Percentiles rank a stretch among this genome's conserved stretches.
phyloP scores from a whole-genome alignment of 176 grass and related monocot genomes.

The Saccharum officinarum region DNA sequence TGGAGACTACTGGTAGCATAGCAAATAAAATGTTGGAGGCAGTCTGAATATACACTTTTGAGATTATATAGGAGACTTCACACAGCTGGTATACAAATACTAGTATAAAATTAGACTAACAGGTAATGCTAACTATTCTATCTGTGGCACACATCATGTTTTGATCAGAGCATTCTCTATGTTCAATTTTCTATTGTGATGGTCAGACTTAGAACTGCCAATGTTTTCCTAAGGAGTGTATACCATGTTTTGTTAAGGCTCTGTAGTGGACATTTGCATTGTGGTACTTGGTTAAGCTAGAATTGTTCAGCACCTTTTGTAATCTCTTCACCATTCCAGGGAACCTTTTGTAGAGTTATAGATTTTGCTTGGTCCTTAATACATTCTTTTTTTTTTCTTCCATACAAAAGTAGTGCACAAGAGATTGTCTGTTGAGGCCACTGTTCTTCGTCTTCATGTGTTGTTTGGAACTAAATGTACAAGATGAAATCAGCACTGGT shows the following conservation, averaged over 20 bases:
- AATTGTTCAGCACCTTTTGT: not conserved
- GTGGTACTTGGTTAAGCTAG: not conserved
- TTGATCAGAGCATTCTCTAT: not conserved
- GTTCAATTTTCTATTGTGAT: not conserved
- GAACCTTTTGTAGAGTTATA: not conserved
- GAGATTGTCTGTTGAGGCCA: not conserved
- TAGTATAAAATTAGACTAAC: not conserved
- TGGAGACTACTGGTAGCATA: too few species aligned
- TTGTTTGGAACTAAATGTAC: not conserved
- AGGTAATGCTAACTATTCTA: not conserved
- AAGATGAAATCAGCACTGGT: not conserved
- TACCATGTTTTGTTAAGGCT: not conserved
- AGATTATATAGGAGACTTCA: not conserved
- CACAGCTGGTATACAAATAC: not conserved
- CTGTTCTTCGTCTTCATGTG: not conserved
- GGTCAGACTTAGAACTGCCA: not conserved
- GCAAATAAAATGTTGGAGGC: too few species aligned
- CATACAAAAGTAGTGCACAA: slow-evolving; percentile 19
- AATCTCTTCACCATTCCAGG: not conserved
- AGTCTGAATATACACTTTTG: not conserved
- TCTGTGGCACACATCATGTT: not conserved
- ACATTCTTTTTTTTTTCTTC: not conserved
- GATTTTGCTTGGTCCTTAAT: not conserved
- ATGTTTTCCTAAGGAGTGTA: not conserved
- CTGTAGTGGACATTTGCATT: not conserved